phyloP scores from a whole-genome alignment of 129 eudicot genomes.

The Ambrosia artemisiifolia region DNA sequence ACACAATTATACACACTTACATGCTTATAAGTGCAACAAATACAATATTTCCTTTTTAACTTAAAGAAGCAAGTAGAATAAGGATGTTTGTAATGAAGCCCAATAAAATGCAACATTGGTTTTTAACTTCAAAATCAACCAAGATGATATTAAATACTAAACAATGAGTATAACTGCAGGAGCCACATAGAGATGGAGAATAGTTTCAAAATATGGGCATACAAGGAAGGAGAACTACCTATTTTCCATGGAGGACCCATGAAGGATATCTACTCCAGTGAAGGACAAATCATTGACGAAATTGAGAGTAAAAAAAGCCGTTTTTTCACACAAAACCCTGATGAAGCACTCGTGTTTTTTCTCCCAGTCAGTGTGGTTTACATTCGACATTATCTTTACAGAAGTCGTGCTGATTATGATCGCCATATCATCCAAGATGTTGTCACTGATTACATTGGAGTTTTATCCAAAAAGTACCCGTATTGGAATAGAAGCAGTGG shows the following conservation, averaged over 20 bases:
- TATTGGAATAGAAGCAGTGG: constrained; percentile 60
- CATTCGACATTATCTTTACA: constrained; percentile 47
- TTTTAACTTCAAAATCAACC: background rate
- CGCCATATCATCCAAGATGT: constrained; percentile 44
- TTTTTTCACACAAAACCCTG: constrained; percentile 33
- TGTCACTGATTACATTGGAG: constrained; percentile 45
- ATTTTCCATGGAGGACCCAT: constrained; percentile 59
- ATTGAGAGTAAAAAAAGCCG: constrained; percentile 36
- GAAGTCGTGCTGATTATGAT: constrained; percentile 30
- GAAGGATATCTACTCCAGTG: constrained; percentile 57
- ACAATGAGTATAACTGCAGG: constrained; percentile 29
- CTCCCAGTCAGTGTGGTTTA: constrained; percentile 51
- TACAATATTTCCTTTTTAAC: background rate
- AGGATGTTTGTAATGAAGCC: background rate
- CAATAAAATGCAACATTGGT: background rate
- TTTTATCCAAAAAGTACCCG: constrained; percentile 45
- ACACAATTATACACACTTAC: background rate
- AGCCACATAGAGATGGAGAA: constrained; percentile 65
- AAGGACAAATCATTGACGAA: constrained; percentile 61
- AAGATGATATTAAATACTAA: background rate
- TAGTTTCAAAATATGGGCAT: constrained; percentile 52
- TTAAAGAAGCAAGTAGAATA: background rate
- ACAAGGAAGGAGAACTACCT: constrained; percentile 67
- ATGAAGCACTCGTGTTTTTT: constrained; percentile 49
- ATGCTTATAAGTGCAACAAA: background rate